These are phyloP conservation scores for Brasenia schreberi DNA, from an alignment of 164 flowering plant species.

Conservation along the genomic window DNA sequence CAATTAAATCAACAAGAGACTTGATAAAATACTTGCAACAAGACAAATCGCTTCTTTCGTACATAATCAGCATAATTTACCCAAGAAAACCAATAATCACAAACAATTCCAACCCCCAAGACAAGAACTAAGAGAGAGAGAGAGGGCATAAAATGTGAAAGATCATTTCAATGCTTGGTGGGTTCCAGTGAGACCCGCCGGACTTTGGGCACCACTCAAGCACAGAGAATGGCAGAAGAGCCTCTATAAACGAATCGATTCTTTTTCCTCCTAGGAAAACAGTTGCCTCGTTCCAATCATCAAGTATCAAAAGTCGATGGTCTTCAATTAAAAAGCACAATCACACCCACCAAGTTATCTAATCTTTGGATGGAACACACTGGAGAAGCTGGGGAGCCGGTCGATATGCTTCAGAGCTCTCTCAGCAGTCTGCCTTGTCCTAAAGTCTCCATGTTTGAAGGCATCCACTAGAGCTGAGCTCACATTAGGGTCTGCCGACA, in stretches of 20 bases:
- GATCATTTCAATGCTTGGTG: background rate
- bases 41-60: too few relatives aligned
- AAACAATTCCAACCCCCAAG: background rate
- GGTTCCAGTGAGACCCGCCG: background rate
- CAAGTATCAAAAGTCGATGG: background rate
- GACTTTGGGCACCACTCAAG: background rate
- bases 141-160: background rate
- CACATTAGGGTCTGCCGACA: slow-evolving; percentile 46
- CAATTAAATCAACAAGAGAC: too few relatives aligned
- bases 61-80: background rate
- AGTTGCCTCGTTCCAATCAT: background rate
- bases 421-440: slow-evolving; percentile 84
- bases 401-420: slow-evolving; percentile 81
- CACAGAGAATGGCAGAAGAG: background rate
- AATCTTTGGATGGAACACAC: slow-evolving; percentile 43
- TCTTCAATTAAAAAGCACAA: background rate
- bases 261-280: too few relatives aligned
- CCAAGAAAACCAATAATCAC: background rate
- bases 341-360: slow-evolving; percentile 10
- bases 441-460: slow-evolving; percentile 69
- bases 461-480: slow-evolving; percentile 93
- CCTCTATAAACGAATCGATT: too few relatives aligned
- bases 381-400: slow-evolving; percentile 88
- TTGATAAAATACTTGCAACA: too few relatives aligned
- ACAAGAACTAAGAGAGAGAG: background rate